Base-by-base conservation (phyloP, 73 alveolate genomes). In the Diophrys sp. region DNA sequence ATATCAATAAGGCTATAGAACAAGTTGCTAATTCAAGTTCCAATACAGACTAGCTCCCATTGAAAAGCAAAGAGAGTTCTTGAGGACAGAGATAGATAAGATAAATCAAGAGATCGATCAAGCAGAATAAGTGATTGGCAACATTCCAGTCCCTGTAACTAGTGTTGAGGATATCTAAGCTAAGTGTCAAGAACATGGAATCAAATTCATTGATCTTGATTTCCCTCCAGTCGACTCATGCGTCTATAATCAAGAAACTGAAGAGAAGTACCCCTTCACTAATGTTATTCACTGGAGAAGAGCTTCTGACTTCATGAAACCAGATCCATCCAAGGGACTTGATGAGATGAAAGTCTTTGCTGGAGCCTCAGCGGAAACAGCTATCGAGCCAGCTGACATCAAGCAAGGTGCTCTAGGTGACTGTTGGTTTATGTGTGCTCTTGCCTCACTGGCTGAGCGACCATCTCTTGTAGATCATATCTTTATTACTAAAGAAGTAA, bases 331-430 rank as follows among this genome's bases (percentile, higher is more conserved):
- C 55, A 44, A 55, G 31, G 83, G 83, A 23, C 79, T 78, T 1
- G 70, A 67, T 0, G 34, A 33, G 44, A 83, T 81, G 28, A 70
- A 33, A 30, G 87, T 81, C 27, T 79, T 83, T 75, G n/a, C n/a
- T n/a, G n/a, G n/a, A n/a, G n/a, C n/a, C n/a, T n/a, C n/a, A n/a
- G n/a, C n/a, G n/a, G 44, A 73, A 32, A 62, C 83, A 74, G 69
- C 62, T 27, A 87, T 88, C 0, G 95, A 86, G 18, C 96, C 96
- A 14, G 79, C 75, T 75, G 98, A 93, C 67, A 91, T 93, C 5
- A 80, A 79, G 44, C 91, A 93, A 77, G 98, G 98, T 0, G 84
- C 82, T n/a, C 80, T 93, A 1, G 98, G 98, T 28, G 88, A 93
- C 78, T 93, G 98, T 89, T 93, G 95, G 90, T 83, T 93, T 71